Evolutionary conservation across 1,284 basidiomycete genomes (phyloP), one percentile per base, ranked within the genome.

Genomic region (Ceratobasidium theobromae): DNA sequence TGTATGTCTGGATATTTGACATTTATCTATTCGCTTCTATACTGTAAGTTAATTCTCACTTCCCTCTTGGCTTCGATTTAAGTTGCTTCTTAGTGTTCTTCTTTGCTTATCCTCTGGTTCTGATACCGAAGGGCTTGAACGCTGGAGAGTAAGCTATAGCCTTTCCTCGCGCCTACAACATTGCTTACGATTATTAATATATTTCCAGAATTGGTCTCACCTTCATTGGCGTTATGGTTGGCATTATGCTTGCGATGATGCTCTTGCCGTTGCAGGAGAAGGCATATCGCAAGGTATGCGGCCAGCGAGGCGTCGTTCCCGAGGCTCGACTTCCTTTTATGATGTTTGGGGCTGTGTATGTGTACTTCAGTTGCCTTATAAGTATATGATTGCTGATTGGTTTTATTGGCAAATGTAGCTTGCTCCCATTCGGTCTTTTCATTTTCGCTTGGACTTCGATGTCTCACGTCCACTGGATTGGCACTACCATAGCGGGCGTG

Each of bases 1-100:
- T 74, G 78, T 66, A 75, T 81, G 55, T 78, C 78, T 0, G 67
- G 82, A 55, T 82, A 81, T 73, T 72, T 79, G 3, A 75, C 75
- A 6, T 79, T 80, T 70, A 74, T 81, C 53, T 81, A 81, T 72
- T 71, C 73, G 58, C 73, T 76, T 8, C 72, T 76, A 1, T 76
- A 76, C 72, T 27, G 58, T 62, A 21, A 52, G 58, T 41, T 12
- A 11, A 4, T 27, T 28, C 4, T 3, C 8, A 23, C 9, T 45
- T 11, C 18, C 18, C 18, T 45, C 12, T 21, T n/a, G 18, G n/a
- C 9, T 11, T n/a, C 8, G 12, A 51, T 12, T 25, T 27, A 2
- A 45, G 16, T 38, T 12, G 18, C 14, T 12, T 14, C 21, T 16
- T 28, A 62, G 71, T 72, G 25, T 71, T 72, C 49, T 77, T 77